Percentiles rank a stretch among this genome's conserved stretches.
These are phyloP conservation scores for Micromonas commoda DNA, from an alignment of 139 green algal genomes.

Conservation along the genomic window DNA sequence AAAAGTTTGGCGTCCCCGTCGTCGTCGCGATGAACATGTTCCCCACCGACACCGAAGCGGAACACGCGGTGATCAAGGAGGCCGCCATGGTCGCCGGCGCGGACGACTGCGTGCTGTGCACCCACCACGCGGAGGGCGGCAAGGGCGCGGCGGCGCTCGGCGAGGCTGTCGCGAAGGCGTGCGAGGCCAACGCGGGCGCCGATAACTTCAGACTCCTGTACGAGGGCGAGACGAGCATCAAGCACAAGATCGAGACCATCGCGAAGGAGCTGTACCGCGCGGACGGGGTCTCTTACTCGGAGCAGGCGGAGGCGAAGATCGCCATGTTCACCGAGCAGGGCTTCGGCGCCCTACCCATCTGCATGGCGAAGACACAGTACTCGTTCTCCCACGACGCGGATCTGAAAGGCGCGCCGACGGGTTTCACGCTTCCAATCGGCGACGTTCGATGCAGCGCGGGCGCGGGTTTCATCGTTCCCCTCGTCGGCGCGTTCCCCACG, in stretches of 20 bases:
- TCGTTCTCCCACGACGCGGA: conserved; percentile 77
- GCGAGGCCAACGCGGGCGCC: conserved; percentile 33
- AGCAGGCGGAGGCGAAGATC: conserved; percentile 66
- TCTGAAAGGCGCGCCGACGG: conserved; percentile 70
- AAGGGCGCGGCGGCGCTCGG: conserved; percentile 76
- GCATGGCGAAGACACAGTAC: conserved; percentile 99
- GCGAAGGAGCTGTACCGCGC: conserved; percentile 83
- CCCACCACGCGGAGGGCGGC: conserved; percentile 83
- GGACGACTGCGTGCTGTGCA: conserved; percentile 68
- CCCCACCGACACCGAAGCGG: conserved; percentile 62
- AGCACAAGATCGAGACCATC: conserved; percentile 91
- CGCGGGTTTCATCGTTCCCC: conserved; percentile 85
- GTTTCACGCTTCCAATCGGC: conserved; percentile 83
- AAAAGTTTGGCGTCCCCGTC: conserved; percentile 81
- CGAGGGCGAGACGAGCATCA: conserved; percentile 62
- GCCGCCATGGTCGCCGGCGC: conserved; percentile 58
- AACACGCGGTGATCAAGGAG: conserved; percentile 60
- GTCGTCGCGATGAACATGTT: conserved; percentile 94
- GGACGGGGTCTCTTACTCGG: conserved; percentile 66
- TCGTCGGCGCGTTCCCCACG: conserved; percentile 89
- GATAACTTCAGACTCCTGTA: conserved; percentile 86
- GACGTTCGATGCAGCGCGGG: conserved; percentile 79
- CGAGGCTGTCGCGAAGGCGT: conserved; percentile 73
- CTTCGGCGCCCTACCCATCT: conserved; percentile 87
- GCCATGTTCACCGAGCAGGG: conserved; percentile 72